Base-by-base conservation (phyloP, 108 stramenopile species). In the Pinguiococcus pyrenoidosus region DNA sequence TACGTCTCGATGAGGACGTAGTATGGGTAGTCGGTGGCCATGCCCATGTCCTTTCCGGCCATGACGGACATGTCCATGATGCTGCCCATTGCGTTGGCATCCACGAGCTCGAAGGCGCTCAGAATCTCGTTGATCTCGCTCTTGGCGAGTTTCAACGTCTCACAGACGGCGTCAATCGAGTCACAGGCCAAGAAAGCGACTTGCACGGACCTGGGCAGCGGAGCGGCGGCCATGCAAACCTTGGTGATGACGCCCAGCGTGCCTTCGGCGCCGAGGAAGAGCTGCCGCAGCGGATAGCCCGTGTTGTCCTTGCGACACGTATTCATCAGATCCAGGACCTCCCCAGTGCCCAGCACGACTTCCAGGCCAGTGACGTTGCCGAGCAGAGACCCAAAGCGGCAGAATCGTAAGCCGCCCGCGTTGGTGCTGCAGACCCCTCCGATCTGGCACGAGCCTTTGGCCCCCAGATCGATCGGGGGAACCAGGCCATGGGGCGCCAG, bases 381-480 rank as follows among this genome's bases (percentile, higher is more conserved):
- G 54, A 88, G 92, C 44, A 98, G 63, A 29, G 74, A 76, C 18
- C 82, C 81, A 49, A 48, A 88, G 18, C 85, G 72, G 30, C 76
- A 54, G 32, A 80, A 71, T 35, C 80, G 85, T 6, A 77, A 57
- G 2, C 89, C 89, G 32, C 93, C 96, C 1, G 96, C 96, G 49
- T 93, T 94, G 29, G 93, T 98, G 36, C 73, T 67, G 12, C 95
- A 56, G 51, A 89, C 95, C 23, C 96, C 96, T 13, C 96, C 96
- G 56, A 98, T 91, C 44, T 73, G 74, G 66, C 96, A 98, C 2
- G 78, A 72, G 8, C 96, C 96, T 53, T 90, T 90, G 26, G 91
- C 78, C 12, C 96, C 96, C 16, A 98, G 67, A 46, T 95, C 96
- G 12, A 93, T 55, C 1, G 96, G 96, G 25, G 90, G 71, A 25